Evolutionary conservation across 306 rosid genomes (phyloP).

Genomic region (Quercus berberidifolia): DNA sequence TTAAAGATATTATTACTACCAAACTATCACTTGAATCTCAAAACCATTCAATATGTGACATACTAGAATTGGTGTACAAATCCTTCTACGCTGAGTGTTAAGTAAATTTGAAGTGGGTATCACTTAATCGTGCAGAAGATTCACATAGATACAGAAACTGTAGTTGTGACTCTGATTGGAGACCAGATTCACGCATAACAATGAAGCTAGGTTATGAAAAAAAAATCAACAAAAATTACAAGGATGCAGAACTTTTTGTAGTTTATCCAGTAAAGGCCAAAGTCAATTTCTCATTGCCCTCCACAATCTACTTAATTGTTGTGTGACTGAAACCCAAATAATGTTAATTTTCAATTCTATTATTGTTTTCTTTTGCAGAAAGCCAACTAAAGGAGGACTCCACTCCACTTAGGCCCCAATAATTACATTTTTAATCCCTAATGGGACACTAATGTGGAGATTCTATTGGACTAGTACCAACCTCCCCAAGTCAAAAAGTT

Average conservation of each 20-base stretch:
- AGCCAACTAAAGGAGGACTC: conserved; percentile 24
- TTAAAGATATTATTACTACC: too few species aligned
- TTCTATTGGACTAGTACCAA: conserved; percentile 28
- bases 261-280: conserved; percentile 16
- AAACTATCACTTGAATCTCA: too few species aligned
- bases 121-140: background rate
- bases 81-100: background rate
- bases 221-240: background rate
- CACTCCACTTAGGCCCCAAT: conserved; percentile 35
- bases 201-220: conserved; percentile 4
- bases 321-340: conserved; percentile 24
- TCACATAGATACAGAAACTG: background rate
- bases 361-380: conserved; percentile 5
- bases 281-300: conserved; percentile 18
- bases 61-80: background rate
- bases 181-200: background rate
- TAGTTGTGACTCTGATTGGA: conserved; percentile 14
- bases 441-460: conserved; percentile 8
- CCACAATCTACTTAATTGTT: conserved; percentile 25
- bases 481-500: conserved; percentile 37
- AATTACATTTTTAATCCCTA: conserved; percentile 28
- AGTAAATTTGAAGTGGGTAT: background rate
- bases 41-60: too few species aligned
- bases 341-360: conserved; percentile 12
- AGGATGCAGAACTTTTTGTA: conserved; percentile 9